Conservation (phyloP, 1,139 yeast genomes). For the Nadsonia starkeyi-henricii region DNA sequence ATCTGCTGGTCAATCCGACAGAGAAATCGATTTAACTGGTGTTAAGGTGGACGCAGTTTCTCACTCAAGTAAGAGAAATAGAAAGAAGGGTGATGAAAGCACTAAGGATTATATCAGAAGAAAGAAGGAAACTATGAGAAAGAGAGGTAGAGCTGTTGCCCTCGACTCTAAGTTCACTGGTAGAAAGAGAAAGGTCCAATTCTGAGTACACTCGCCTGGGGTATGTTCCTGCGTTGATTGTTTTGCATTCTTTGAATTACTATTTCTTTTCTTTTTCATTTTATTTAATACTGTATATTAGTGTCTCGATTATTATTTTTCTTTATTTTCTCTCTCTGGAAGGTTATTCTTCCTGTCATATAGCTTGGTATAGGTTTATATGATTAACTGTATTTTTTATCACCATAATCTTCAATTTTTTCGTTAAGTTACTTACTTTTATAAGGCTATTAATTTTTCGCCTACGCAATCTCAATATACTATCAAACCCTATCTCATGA, state of each 20-base stretch:
- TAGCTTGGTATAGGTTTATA: background rate
- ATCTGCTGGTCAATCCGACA: constrained; percentile 66
- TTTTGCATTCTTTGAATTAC: background rate
- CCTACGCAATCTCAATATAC: too few species aligned
- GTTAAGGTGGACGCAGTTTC: constrained; percentile 62
- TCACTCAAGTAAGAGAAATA: constrained; percentile 31
- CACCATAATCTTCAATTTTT: background rate
- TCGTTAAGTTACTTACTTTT: background rate
- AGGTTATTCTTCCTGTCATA: too few species aligned
- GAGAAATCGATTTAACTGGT: constrained; percentile 59
- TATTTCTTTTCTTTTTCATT: background rate
- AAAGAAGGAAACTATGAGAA: constrained; percentile 87
- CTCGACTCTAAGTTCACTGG: constrained; percentile 87
- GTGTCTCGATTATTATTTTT: background rate
- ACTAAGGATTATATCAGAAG: constrained; percentile 71
- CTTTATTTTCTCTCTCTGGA: background rate
- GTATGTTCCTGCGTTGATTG: background rate
- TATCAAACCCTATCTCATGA: too few species aligned
- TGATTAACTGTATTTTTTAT: background rate
- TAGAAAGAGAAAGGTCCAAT: constrained; percentile 78
- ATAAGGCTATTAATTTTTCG: too few species aligned
- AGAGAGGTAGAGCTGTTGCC: constrained; percentile 83
- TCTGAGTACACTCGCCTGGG: constrained; percentile 25
- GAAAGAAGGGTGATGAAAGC: constrained; percentile 50
- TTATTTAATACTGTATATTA: background rate